Conservation (phyloP, 129 eudicot species). For the Lonicera japonica region DNA sequence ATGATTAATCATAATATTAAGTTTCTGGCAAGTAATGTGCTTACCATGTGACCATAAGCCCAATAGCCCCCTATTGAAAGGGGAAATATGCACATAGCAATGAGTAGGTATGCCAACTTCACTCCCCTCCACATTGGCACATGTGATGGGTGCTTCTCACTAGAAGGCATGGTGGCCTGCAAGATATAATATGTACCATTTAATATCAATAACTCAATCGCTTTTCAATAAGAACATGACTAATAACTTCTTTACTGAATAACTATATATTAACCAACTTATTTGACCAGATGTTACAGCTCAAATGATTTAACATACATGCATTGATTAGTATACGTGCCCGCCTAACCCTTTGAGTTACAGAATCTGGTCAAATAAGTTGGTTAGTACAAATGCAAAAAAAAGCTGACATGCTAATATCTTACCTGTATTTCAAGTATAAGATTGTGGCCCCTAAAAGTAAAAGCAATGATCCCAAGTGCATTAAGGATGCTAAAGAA, state of each 20-base stretch:
- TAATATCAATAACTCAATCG: not conserved
- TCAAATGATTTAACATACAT: not conserved
- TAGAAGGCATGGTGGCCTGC: slow-evolving; percentile 62
- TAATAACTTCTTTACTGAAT: not conserved
- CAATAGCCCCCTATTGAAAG: slow-evolving; percentile 62
- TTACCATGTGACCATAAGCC: slow-evolving; percentile 59
- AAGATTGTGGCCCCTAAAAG: slow-evolving; percentile 51
- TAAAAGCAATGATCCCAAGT: slow-evolving; percentile 40
- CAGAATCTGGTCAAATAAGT: not conserved
- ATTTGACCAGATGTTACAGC: not conserved
- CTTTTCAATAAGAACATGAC: not conserved
- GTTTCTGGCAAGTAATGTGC: not conserved
- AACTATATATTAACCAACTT: too few species aligned
- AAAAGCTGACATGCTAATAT: not conserved
- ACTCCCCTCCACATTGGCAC: slow-evolving; percentile 67
- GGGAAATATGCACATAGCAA: slow-evolving; percentile 55
- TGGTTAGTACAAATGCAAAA: not conserved
- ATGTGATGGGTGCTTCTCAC: slow-evolving; percentile 53
- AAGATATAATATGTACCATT: not conserved
- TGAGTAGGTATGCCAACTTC: slow-evolving; percentile 34
- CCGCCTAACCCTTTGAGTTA: not conserved
- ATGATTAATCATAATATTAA: not conserved
- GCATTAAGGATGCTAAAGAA: slow-evolving; percentile 35
- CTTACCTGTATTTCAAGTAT: slow-evolving; percentile 47
- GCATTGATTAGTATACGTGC: not conserved